Conservation (phyloP, 169 alveolate species). For the Plasmodium billcollinsi region DNA sequence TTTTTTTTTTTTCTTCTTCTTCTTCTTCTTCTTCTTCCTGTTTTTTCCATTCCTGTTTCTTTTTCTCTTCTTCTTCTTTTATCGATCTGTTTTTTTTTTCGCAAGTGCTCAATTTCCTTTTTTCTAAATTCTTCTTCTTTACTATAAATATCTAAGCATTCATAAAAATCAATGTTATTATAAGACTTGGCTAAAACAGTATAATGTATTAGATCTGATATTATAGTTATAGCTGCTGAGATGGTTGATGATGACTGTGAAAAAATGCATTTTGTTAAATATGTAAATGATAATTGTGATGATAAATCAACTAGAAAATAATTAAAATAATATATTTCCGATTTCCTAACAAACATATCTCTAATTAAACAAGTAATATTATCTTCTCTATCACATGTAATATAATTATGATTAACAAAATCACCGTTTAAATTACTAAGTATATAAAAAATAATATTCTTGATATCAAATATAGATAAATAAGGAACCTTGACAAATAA, state of each 20-base stretch:
- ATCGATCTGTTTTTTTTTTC: constrained; percentile 30
- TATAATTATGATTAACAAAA: constrained; percentile 17
- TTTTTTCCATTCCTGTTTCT: background rate
- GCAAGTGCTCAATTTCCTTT: constrained; percentile 7
- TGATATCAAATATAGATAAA: constrained; percentile 49
- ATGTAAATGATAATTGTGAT: constrained; percentile 40
- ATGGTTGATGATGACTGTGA: constrained; percentile 54
- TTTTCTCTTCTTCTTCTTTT: constrained; percentile 24
- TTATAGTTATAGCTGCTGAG: constrained; percentile 67
- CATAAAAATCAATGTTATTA: constrained; percentile 48
- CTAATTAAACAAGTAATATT: constrained; percentile 66
- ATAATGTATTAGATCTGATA: constrained; percentile 43
- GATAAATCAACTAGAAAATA: constrained; percentile 50
- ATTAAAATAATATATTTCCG: constrained; percentile 72
- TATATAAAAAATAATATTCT: constrained; percentile 32
- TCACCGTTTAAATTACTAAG: constrained; percentile 62
- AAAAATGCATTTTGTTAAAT: constrained; percentile 55
- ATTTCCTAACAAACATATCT: constrained; percentile 53
- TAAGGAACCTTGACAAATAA: constrained; percentile 58
- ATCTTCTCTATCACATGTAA: constrained; percentile 51
- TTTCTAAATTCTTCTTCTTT: constrained; percentile 41
- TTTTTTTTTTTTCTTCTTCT: too few species aligned
- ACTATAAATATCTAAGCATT: constrained; percentile 41
- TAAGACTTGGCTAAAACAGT: constrained; percentile 41
- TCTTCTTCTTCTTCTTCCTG: background rate